These are phyloP conservation scores for Hypoxylon sp. DNA, from an alignment of 2,329 filamentous ascomycete species.

Conservation along the genomic window DNA sequence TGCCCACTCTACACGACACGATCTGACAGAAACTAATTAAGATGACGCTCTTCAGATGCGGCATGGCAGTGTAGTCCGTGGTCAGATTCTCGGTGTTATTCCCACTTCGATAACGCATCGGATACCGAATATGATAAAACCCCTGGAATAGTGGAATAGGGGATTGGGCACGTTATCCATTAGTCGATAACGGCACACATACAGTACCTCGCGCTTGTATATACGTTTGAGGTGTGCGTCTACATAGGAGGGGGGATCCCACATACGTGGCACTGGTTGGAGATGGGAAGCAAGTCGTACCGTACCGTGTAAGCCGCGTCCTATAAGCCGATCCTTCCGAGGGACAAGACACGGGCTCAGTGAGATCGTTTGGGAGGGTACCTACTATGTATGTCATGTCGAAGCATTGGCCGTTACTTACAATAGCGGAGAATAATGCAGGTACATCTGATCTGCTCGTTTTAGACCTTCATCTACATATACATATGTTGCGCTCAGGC, in stretches of 20 bases:
- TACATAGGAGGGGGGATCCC: background rate
- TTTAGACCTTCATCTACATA: conserved; percentile 15
- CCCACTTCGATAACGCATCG: conserved; percentile 29
- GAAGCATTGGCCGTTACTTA: conserved; percentile 18
- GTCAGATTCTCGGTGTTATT: conserved; percentile 34
- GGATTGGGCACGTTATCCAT: conserved; percentile 11
- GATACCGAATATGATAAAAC: conserved; percentile 18
- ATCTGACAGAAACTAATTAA: conserved; percentile 40
- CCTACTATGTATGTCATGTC: conserved; percentile 10
- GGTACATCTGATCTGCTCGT: conserved; percentile 31
- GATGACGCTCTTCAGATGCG: conserved; percentile 32
- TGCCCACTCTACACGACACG: conserved; percentile 39
- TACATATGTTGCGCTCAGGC: conserved; percentile 22
- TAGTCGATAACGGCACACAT: conserved; percentile 5
- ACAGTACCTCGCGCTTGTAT: conserved; percentile 5
- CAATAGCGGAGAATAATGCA: conserved; percentile 31
- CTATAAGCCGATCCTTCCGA: conserved; percentile 36
- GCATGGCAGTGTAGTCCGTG: conserved; percentile 31
- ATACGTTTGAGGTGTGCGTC: conserved; percentile 9
- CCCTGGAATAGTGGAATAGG: conserved; percentile 24
- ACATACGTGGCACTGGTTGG: conserved; percentile 30
- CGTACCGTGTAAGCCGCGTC: conserved; percentile 35
- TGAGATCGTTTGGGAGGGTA: conserved; percentile 1
- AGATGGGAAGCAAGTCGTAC: conserved; percentile 22
- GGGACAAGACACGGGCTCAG: conserved; percentile 17